Evolutionary conservation across 306 rosid genomes (phyloP).

Genomic region (Pachyrhizus erosus): DNA sequence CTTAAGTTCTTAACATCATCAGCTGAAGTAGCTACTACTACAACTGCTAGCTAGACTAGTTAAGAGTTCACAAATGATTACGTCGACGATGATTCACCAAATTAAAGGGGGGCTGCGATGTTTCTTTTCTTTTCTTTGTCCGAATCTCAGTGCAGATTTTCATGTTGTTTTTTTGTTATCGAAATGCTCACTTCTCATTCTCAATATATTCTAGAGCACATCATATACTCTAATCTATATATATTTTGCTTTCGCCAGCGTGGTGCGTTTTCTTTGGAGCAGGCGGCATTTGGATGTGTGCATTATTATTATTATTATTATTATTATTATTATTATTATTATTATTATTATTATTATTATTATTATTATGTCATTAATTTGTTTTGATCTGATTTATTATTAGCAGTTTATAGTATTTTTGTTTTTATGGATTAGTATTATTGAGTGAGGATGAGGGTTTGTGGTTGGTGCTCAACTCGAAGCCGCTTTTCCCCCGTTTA

Average conservation of each 20-base stretch:
- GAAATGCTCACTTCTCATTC: slow-evolving; percentile 45
- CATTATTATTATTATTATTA: too few relatives aligned
- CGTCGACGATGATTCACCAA: slow-evolving; percentile 44
- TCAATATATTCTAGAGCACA: slow-evolving; percentile 23
- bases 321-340: too few relatives aligned
- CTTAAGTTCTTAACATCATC: slow-evolving; percentile 39
- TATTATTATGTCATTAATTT: slow-evolving; percentile 6
- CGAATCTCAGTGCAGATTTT: slow-evolving; percentile 66
- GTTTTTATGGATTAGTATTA: slow-evolving; percentile 47
- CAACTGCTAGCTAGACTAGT: slow-evolving; percentile 33
- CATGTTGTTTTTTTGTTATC: slow-evolving; percentile 51
- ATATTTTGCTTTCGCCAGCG: not conserved
- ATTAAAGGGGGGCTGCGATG: slow-evolving; percentile 48
- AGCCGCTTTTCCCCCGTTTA: slow-evolving; percentile 71
- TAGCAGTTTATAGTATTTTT: slow-evolving; percentile 46
- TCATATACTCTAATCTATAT: not conserved
- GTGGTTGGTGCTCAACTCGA: slow-evolving; percentile 78
- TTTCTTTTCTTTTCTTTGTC: slow-evolving; percentile 49
- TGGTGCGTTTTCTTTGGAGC: slow-evolving; percentile 38
- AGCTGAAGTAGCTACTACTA: slow-evolving; percentile 44
- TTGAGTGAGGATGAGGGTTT: slow-evolving; percentile 50
- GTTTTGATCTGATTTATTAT: too few relatives aligned
- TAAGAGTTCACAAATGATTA: slow-evolving; percentile 48
- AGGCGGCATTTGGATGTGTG: slow-evolving; percentile 52
- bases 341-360: too few relatives aligned